Evolutionary conservation across 2,329 filamentous ascomycete genomes (phyloP).

Genomic region (Fusarium setosum): DNA sequence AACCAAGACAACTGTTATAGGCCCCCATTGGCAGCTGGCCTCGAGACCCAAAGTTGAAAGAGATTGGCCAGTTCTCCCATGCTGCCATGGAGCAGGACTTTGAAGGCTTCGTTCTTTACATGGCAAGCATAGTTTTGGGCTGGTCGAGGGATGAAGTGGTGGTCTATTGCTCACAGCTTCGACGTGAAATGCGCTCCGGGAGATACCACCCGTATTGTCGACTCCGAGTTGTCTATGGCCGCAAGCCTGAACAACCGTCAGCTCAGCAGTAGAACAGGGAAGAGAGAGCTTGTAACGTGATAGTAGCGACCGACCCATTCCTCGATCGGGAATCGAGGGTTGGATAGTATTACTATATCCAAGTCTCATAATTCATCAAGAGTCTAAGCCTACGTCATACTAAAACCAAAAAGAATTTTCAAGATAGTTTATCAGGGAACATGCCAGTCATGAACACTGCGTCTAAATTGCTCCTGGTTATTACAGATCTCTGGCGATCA

Average conservation of each 20-base stretch:
- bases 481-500: too few relatives aligned
- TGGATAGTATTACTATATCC: too few relatives aligned
- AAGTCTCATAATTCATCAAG: too few relatives aligned
- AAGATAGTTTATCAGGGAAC: too few relatives aligned
- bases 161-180: conserved; percentile 23
- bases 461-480: too few relatives aligned
- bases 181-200: conserved; percentile 1
- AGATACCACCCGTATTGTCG: conserved; percentile 21
- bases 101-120: conserved; percentile 13
- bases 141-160: conserved; percentile 20
- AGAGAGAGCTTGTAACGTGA: too few relatives aligned
- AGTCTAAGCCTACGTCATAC: too few relatives aligned
- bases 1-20: accelerated
- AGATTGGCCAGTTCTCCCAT: background rate
- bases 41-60: background rate
- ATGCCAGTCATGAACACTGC: too few relatives aligned
- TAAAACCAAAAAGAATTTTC: too few relatives aligned
- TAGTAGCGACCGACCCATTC: too few relatives aligned
- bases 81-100: conserved; percentile 15
- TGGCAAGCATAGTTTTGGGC: conserved; percentile 18
- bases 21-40: conserved; percentile 5
- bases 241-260: conserved; percentile 9
- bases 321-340: too few relatives aligned
- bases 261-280: too few relatives aligned
- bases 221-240: conserved; percentile 12